A percentile compares a stretch with the other conserved stretches of the same genome.
Evolutionary conservation across 768 basidiomycete genomes (phyloP).

Genomic region (Calvatia gigantea): DNA sequence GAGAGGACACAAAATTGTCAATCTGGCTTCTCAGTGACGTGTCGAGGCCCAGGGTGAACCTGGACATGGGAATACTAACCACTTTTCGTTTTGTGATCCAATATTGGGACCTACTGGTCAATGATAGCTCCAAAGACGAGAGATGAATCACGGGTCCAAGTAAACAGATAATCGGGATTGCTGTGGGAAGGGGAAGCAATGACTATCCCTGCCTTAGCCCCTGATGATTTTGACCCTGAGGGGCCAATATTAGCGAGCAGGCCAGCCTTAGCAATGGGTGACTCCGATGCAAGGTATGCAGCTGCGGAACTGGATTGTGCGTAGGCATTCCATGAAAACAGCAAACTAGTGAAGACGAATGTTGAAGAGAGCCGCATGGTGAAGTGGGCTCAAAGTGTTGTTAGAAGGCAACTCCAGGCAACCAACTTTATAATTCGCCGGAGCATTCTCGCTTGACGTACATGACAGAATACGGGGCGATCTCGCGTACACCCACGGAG

Average conservation of each 20-base stretch:
- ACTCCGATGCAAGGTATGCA: slow-evolving; percentile 47
- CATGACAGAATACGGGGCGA: too few species aligned
- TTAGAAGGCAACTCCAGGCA: neutral
- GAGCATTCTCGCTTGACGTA: too few species aligned
- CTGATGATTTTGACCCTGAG: slow-evolving; percentile 47
- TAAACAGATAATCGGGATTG: slow-evolving; percentile 56
- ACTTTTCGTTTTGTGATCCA: neutral
- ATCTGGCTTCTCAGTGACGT: slow-evolving; percentile 43
- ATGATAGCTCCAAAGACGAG: slow-evolving; percentile 53
- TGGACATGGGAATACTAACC: slow-evolving; percentile 11
- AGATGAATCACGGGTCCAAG: slow-evolving; percentile 70
- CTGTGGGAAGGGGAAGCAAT: slow-evolving; percentile 44
- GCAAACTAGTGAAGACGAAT: neutral
- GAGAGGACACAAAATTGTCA: slow-evolving; percentile 50
- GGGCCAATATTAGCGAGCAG: slow-evolving; percentile 75
- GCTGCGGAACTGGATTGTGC: slow-evolving; percentile 10
- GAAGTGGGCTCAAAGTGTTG: neutral
- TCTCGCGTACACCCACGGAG: too few species aligned
- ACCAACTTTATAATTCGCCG: neutral
- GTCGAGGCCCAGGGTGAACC: slow-evolving; percentile 47
- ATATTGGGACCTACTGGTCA: slow-evolving; percentile 30
- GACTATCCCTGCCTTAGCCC: slow-evolving; percentile 50
- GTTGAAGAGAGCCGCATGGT: neutral
- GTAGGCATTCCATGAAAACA: neutral
- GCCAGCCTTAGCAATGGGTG: slow-evolving; percentile 58